Conservation (phyloP, 2,329 filamentous ascomycete species). For the Hymenoscyphus salicellus region DNA sequence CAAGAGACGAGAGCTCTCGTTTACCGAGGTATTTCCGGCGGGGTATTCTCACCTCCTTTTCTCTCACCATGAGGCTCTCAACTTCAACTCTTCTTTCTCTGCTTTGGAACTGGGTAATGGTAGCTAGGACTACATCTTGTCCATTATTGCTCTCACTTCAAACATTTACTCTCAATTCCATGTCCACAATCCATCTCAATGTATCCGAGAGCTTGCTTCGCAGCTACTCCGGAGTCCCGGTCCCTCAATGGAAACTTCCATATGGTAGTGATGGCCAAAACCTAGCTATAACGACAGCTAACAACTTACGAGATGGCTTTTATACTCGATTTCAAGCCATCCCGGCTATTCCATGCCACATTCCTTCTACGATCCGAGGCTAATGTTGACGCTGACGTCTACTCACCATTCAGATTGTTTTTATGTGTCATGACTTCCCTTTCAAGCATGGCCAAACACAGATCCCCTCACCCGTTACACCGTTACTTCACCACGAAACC, state of each 20-base stretch:
- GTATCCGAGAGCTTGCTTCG: not conserved
- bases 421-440: not conserved
- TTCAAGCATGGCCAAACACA: not conserved
- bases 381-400: conserved; percentile 1
- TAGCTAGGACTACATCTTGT: not conserved
- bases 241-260: not conserved
- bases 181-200: no score
- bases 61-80: not conserved
- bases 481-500: not conserved
- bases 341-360: not conserved
- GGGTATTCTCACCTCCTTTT: not conserved
- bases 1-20: no score
- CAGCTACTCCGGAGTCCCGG: not conserved
- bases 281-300: not conserved
- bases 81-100: not conserved
- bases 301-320: not conserved
- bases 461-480: not conserved
- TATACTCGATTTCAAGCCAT: not conserved
- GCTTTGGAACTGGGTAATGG: not conserved
- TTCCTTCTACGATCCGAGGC: not conserved
- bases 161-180: no score
- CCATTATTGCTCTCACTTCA: not conserved
- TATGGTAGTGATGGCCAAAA: not conserved
- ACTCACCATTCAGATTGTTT: not conserved
- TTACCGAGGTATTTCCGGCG: not conserved